Conservation (phyloP, 352 stramenopile genomes). For the Phytophthora boehmeriae region DNA sequence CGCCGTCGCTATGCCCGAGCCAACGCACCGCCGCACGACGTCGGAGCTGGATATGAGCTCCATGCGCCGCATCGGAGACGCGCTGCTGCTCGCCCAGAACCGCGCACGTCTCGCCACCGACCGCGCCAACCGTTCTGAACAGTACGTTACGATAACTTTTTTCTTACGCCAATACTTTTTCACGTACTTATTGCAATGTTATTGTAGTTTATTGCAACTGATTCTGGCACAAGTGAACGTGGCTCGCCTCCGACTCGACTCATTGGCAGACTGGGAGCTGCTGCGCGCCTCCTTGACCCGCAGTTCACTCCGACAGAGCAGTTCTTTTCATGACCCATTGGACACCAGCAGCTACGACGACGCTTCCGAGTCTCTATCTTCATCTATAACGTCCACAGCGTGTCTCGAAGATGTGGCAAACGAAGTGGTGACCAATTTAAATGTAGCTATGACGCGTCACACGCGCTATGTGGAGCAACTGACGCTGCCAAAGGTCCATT, state of each 20-base stretch:
- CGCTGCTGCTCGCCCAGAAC: slow-evolving; percentile 74
- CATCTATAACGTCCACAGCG: slow-evolving; percentile 19
- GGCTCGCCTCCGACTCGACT: slow-evolving; percentile 26
- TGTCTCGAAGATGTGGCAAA: slow-evolving; percentile 35
- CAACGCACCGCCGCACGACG: slow-evolving; percentile 38
- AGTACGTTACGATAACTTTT: slow-evolving; percentile 36
- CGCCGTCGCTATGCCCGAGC: slow-evolving; percentile 14
- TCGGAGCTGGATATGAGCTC: slow-evolving; percentile 64
- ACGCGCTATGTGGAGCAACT: slow-evolving; percentile 32
- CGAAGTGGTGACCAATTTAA: slow-evolving; percentile 51
- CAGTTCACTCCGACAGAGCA: slow-evolving; percentile 20
- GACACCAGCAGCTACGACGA: slow-evolving; percentile 8
- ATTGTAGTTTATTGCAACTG: slow-evolving; percentile 29
- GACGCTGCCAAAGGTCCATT: slow-evolving; percentile 30
- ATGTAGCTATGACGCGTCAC: slow-evolving; percentile 28
- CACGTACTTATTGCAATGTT: slow-evolving; percentile 6
- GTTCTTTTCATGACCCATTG: background rate
- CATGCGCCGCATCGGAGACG: slow-evolving; percentile 70
- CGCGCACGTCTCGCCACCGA: slow-evolving; percentile 62
- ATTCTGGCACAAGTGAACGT: slow-evolving; percentile 37
- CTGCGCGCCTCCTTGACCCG: slow-evolving; percentile 22
- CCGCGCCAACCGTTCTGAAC: slow-evolving; percentile 66
- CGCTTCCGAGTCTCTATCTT: background rate
- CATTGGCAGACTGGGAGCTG: slow-evolving; percentile 32
- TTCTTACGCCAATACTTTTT: slow-evolving; percentile 3